A percentile compares a stretch with the other conserved stretches of the same genome.
Conservation (phyloP, 2,329 filamentous ascomycete species). For the Mariannaea elegans region DNA sequence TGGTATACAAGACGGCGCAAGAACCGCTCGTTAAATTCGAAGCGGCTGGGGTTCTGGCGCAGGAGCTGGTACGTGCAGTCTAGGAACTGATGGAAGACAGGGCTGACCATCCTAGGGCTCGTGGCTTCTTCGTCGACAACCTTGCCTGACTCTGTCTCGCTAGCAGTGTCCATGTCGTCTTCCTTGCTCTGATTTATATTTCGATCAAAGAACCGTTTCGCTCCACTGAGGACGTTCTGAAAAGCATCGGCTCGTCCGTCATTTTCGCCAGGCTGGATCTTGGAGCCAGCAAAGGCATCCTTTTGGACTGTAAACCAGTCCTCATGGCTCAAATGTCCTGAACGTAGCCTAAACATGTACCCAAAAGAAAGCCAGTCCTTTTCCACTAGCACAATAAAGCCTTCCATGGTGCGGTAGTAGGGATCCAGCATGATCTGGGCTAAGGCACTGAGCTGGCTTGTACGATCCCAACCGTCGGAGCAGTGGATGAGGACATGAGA, state of each 20-base stretch:
- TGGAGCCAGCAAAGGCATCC: slow-evolving; percentile 74
- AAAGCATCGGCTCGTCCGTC: slow-evolving; percentile 76
- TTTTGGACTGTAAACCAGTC: slow-evolving; percentile 94
- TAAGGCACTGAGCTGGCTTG: slow-evolving; percentile 90
- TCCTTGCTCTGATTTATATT: slow-evolving; percentile 74
- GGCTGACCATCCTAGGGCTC: slow-evolving; percentile 88
- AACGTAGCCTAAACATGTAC: slow-evolving; percentile 96
- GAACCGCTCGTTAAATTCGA: slow-evolving; percentile 97
- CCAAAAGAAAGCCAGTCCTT: slow-evolving; percentile 99
- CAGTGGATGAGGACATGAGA: slow-evolving; percentile 97
- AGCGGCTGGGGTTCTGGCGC: slow-evolving; percentile 84
- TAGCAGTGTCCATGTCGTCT: slow-evolving; percentile 67
- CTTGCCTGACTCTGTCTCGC: slow-evolving; percentile 50
- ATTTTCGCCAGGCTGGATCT: slow-evolving; percentile 68
- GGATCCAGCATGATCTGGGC: slow-evolving; percentile 95
- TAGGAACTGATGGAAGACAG: slow-evolving; percentile 97
- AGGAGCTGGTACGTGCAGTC: slow-evolving; percentile 93
- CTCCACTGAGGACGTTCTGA: slow-evolving; percentile 87
- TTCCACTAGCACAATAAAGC: slow-evolving; percentile 92
- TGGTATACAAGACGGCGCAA: slow-evolving; percentile 90
- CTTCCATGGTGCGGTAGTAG: slow-evolving; percentile 92
- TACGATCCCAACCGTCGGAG: slow-evolving; percentile 98
- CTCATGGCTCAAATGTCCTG: slow-evolving; percentile 86
- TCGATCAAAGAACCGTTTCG: slow-evolving; percentile 88
- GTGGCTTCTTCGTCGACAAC: slow-evolving; percentile 72